Percentiles rank a stretch among this genome's conserved stretches.
Evolutionary conservation across 805 yeast genomes (phyloP).

Genomic region (Debaryomyces hansenii): DNA sequence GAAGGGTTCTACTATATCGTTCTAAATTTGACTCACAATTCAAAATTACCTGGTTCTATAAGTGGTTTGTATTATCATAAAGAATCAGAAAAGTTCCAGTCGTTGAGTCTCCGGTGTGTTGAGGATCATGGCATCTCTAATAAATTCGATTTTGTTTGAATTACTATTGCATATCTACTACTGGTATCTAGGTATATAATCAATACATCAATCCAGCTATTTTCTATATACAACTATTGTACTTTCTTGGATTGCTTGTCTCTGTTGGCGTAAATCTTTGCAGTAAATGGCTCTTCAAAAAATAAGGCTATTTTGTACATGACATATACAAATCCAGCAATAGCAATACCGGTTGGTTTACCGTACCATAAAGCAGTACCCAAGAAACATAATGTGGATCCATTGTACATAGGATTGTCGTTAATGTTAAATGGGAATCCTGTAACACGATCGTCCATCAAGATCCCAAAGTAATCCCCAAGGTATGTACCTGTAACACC

Average conservation of each 20-base stretch:
- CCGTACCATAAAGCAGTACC: slow-evolving; percentile 88
- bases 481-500: slow-evolving; percentile 96
- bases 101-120: slow-evolving; percentile 60
- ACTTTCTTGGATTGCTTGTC: slow-evolving; percentile 34
- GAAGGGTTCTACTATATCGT: slow-evolving; percentile 92
- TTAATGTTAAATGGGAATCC: slow-evolving; percentile 90
- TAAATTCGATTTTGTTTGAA: slow-evolving; percentile 26
- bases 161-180: background rate
- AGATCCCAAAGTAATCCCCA: slow-evolving; percentile 96
- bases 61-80: slow-evolving; percentile 82
- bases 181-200: background rate
- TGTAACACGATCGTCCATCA: slow-evolving; percentile 87
- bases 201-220: background rate
- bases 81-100: slow-evolving; percentile 77
- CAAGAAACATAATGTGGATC: slow-evolving; percentile 83
- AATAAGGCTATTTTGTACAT: slow-evolving; percentile 83
- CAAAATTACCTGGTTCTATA: slow-evolving; percentile 58
- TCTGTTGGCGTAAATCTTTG: slow-evolving; percentile 78
- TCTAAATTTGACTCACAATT: slow-evolving; percentile 53
- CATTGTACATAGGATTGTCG: slow-evolving; percentile 96
- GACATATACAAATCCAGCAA: slow-evolving; percentile 68
- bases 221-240: background rate
- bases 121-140: slow-evolving; percentile 44
- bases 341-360: slow-evolving; percentile 83
- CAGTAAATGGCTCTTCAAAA: slow-evolving; percentile 97